Evolutionary conservation across 345 rosid species (phyloP).

Genomic region (Brassica carinata): DNA sequence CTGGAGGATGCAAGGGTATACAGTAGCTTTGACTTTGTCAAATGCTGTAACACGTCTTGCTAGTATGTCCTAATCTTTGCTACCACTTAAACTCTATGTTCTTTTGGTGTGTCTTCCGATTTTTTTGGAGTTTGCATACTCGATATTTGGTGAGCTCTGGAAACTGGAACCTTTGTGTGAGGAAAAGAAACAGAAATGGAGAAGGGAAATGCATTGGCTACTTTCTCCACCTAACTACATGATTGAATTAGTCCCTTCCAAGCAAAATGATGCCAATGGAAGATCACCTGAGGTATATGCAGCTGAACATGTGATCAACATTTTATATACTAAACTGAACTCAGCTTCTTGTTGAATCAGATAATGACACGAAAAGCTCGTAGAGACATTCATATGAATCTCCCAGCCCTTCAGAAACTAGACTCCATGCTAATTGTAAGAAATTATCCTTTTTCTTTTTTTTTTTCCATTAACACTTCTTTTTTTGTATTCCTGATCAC

Average conservation of each 20-base stretch:
- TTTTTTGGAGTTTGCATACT: slow-evolving; percentile 48
- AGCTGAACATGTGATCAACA: not conserved
- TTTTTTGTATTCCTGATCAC: not conserved
- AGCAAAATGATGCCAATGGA: slow-evolving; percentile 83
- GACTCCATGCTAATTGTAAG: slow-evolving; percentile 93
- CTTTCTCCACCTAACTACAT: slow-evolving; percentile 91
- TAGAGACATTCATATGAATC: slow-evolving; percentile 88
- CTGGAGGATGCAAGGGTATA: slow-evolving; percentile 77
- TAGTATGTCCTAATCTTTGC: slow-evolving; percentile 46
- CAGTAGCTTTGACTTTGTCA: slow-evolving; percentile 78
- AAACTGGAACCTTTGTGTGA: slow-evolving; percentile 83
- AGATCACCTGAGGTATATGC: slow-evolving; percentile 68
- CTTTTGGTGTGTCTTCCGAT: slow-evolving; percentile 13
- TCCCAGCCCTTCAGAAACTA: slow-evolving; percentile 91
- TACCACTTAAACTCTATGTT: not conserved
- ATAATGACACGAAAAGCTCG: slow-evolving; percentile 94
- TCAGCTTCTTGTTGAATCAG: slow-evolving; percentile 49
- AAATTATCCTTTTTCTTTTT: not conserved
- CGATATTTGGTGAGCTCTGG: slow-evolving; percentile 96
- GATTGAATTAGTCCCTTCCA: slow-evolving; percentile 95
- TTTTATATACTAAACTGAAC: slow-evolving; percentile 19
- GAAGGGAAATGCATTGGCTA: slow-evolving; percentile 92
- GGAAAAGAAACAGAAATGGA: slow-evolving; percentile 82
- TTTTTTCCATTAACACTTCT: not conserved
- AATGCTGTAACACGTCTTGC: slow-evolving; percentile 88